Base-by-base conservation (phyloP, 2,329 filamentous ascomycete genomes). In the Talaromyces albobiverticillius region DNA sequence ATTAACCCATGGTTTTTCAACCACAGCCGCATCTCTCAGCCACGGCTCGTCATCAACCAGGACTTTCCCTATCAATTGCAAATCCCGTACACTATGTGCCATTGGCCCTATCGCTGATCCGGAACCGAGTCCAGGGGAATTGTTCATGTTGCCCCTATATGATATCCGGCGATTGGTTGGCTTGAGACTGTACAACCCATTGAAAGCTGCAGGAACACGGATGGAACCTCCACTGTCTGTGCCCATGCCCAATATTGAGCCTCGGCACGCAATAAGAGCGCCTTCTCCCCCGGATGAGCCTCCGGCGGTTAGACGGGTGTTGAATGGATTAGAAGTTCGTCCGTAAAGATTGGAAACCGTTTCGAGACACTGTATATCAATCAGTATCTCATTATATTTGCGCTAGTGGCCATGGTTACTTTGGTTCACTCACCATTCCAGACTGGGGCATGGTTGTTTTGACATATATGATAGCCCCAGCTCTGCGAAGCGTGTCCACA, bases 211-310 rank as follows among this genome's bases (percentile, higher is more conserved):
- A 9, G 63, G 62, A 32, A 55, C 57, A 22, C 63, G 61, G n/a
- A 66, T 60, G 38, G 61, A 62, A 6, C 62, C 63, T 16, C 59
- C 57, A 52, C 87, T 85, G 56, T 87, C 84, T 0, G 83, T 84
- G 2, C 84, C 84, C 0, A 87, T 74, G 4, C 86, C 86, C 0
- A 86, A 53, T 0, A 78, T 76, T 51, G 79, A 83, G n/a, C 85
- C 86, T 13, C 71, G 69, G 54, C 87, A 78, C 0, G 75, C 71
- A 32, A 89, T 77, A 1, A 88, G 71, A 0, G 86, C 85, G 2
- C 79, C 80, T 63, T 89, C 86, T 29, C 70, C 71, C 16, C 71
- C 71, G 16, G 69, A 73, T 7, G 65, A 68, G 2, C 71, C 71
- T 23, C 71, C 71, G 2, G 69, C 60, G 1, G 63, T 64, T 4